Evolutionary conservation across 495 filamentous ascomycete species (phyloP), one percentile per base, ranked within the genome.

Genomic region (Xylaria scruposa): DNA sequence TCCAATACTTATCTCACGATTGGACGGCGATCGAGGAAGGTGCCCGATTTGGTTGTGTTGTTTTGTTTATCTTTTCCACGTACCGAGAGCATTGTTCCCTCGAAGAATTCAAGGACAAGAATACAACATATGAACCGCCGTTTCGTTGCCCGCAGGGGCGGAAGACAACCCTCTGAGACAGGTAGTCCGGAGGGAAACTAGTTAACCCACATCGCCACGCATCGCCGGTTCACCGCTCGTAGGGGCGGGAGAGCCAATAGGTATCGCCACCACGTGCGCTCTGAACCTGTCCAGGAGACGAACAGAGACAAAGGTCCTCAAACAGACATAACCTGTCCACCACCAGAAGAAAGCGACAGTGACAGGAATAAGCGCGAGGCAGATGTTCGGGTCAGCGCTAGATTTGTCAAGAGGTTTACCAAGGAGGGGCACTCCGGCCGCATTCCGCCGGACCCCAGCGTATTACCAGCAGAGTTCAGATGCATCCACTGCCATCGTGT

Each of bases 401-500:
- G 12, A 24, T 10, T 60, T 8, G 29, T 38, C 58, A 36, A 4
- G 31, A 4, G 58, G 31, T 67, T 53, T 46, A 53, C 29, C 29
- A 36, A 9, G n/a, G 63, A 67, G 31, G 2, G 15, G 0, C 46
- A 67, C 56, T 5, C 3, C 12, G 67, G 44, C 19, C 67, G 67
- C 1, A n/a, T 69, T 6, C 54, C 67, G 0, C 54, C 67, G 3
- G 12, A 33, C 42, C 36, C 33, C 7, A 47, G 24, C 19, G 53
- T n/a, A 3, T 19, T 68, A 1, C 67, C 53, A 6, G 53, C 29
- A 6, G 67, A 68, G 26, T 59, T 68, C 36, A 1, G 12, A 4
- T 70, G 68, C 54, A 38, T 36, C 58, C 68, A 70, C 58, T 70
- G 68, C 26, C 9, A 15, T 1, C 17, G 38, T 10, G 15, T 31